Evolutionary conservation across 164 flowering plant genomes (phyloP).

Genomic region (Nymphaea thermarum): DNA sequence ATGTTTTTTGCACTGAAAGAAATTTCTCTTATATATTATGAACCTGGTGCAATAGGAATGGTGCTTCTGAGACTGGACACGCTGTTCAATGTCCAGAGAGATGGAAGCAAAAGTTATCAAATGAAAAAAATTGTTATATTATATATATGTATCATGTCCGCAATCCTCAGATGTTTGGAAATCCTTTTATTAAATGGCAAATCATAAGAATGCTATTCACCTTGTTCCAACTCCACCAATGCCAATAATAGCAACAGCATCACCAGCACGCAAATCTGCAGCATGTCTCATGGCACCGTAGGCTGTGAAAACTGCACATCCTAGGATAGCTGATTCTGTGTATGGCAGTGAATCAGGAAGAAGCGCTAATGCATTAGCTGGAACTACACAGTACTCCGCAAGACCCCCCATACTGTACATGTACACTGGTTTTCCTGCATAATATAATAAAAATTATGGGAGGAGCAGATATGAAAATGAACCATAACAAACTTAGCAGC

Average conservation of each 20-base stretch:
- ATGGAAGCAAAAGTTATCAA: too few species aligned
- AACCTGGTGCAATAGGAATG: too few species aligned
- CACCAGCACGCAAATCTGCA: constrained; percentile 87
- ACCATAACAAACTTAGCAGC: background rate
- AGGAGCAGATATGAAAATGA: background rate
- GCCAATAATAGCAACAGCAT: constrained; percentile 93
- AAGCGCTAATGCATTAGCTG: constrained; percentile 68
- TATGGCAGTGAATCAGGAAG: constrained; percentile 82
- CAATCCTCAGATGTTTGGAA: too few species aligned
- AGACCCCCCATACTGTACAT: constrained; percentile 99
- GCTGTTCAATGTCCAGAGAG: too few species aligned
- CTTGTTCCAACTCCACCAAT: constrained; percentile 98
- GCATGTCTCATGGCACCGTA: constrained; percentile 99
- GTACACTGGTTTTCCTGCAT: constrained; percentile 73
- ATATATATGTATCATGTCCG: too few species aligned
- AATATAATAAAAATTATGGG: constrained; percentile 3
- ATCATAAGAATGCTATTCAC: constrained; percentile 18
- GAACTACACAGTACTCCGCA: constrained; percentile 92
- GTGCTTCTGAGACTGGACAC: too few species aligned
- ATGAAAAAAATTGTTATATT: too few species aligned
- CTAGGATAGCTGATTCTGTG: constrained; percentile 86
- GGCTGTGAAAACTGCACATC: constrained; percentile 97
- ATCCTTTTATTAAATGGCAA: too few species aligned
- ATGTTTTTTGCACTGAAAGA: too few species aligned
- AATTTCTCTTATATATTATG: too few species aligned